Conservation (phyloP, 2,329 filamentous ascomycete genomes). For the Dothideomycetes sp. region DNA sequence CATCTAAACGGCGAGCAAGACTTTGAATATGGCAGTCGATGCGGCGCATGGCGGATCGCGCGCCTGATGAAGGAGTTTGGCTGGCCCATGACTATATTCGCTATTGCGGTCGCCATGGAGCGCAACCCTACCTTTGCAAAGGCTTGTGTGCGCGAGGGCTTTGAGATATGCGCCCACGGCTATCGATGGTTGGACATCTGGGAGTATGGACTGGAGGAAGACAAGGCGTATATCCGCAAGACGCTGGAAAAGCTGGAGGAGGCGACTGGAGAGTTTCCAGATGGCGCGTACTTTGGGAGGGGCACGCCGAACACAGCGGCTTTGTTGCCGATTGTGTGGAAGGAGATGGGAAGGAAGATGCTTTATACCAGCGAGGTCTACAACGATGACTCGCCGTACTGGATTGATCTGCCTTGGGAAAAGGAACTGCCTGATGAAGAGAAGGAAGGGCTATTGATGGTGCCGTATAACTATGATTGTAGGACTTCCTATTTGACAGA, state of each 20-base stretch:
- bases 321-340: constrained; percentile 38
- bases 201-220: constrained; percentile 32
- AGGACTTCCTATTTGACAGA: constrained; percentile 10
- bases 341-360: constrained; percentile 41
- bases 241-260: constrained; percentile 28
- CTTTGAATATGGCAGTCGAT: constrained; percentile 37
- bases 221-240: constrained; percentile 37
- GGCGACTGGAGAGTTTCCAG: constrained; percentile 35
- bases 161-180: constrained; percentile 32
- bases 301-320: constrained; percentile 34
- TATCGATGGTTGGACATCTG: constrained; percentile 34
- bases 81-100: constrained; percentile 33
- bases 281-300: constrained; percentile 40
- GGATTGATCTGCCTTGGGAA: constrained; percentile 42
- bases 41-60: constrained; percentile 29
- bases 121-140: constrained; percentile 29
- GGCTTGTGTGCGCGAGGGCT: constrained; percentile 28
- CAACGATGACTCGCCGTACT: constrained; percentile 46
- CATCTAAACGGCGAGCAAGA: constrained; percentile 37
- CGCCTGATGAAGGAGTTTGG: constrained; percentile 31
- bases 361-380: constrained; percentile 42
- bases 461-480: constrained; percentile 41
- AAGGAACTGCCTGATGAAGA: constrained; percentile 25
- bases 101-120: constrained; percentile 29
- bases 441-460: constrained; percentile 40